Conservation (phyloP, 805 yeast genomes). For the Wickerhamomyces strasburgensis region DNA sequence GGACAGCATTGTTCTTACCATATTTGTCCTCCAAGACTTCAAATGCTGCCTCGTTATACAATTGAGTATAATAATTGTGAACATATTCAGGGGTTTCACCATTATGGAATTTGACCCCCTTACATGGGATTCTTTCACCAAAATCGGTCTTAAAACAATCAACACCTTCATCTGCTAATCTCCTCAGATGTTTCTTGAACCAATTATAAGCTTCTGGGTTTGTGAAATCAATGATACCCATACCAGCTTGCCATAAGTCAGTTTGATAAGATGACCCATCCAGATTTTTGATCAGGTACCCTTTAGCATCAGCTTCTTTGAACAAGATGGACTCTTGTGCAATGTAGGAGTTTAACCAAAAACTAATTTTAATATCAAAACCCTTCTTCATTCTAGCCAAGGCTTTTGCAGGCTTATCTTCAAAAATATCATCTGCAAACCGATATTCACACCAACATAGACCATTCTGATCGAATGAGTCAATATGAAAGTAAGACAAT, state of each 20-base stretch:
- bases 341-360: constrained; percentile 22
- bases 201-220: constrained; percentile 21
- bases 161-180: constrained; percentile 19
- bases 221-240: constrained; percentile 21
- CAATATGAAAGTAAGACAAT: constrained; percentile 20
- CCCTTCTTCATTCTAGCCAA: constrained; percentile 31
- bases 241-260: constrained; percentile 23
- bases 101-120: constrained; percentile 13
- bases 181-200: constrained; percentile 14
- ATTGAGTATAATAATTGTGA: constrained; percentile 20
- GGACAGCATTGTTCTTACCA: constrained; percentile 18
- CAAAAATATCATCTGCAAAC: constrained; percentile 21
- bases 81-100: constrained; percentile 14
- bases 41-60: constrained; percentile 21
- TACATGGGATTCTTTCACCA: constrained; percentile 22
- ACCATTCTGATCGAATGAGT: constrained; percentile 23
- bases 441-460: constrained; percentile 24
- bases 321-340: constrained; percentile 18
- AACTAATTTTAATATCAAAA: constrained; percentile 32
- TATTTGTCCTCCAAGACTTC: constrained; percentile 18
- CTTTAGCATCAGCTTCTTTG: constrained; percentile 16
- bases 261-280: constrained; percentile 20
- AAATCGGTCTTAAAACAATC: constrained; percentile 22
- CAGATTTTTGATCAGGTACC: constrained; percentile 16
- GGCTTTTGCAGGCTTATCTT: constrained; percentile 15